Conservation (phyloP, 1,139 yeast species). For the Debaryomyces udenii region DNA sequence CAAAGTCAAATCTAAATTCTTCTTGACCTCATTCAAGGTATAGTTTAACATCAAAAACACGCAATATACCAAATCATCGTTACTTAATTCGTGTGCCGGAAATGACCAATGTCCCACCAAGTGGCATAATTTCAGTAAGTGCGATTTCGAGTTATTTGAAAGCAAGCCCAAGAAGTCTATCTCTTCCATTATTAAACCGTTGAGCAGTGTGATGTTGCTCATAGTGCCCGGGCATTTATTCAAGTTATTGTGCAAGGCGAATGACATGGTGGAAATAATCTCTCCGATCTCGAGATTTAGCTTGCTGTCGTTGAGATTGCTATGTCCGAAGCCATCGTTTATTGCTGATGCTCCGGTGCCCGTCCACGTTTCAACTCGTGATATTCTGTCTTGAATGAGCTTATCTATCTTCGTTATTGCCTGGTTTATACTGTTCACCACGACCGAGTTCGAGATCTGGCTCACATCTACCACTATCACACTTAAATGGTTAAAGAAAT, state of each 20-base stretch:
- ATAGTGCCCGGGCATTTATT: constrained; percentile 28
- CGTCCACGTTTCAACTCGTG: constrained; percentile 60
- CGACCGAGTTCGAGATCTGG: constrained; percentile 20
- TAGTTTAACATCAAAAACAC: constrained; percentile 58
- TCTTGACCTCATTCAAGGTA: constrained; percentile 41
- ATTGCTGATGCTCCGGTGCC: constrained; percentile 43
- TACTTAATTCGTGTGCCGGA: constrained; percentile 68
- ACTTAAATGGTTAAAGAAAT: constrained; percentile 48
- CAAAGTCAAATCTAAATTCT: constrained; percentile 17
- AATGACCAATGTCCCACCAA: constrained; percentile 57
- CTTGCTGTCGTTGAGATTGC: constrained; percentile 2
- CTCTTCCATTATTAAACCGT: constrained; percentile 35
- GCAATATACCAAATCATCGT: constrained; percentile 69
- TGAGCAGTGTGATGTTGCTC: constrained; percentile 26
- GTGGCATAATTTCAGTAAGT: constrained; percentile 36
- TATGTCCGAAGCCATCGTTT: constrained; percentile 25
- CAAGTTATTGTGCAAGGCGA: constrained; percentile 28
- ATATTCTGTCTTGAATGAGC: constrained; percentile 41
- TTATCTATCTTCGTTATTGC: constrained; percentile 30
- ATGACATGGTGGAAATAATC: constrained; percentile 39
- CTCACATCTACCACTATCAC: constrained; percentile 31
- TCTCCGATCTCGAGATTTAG: constrained; percentile 23
- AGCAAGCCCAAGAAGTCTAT: constrained; percentile 43
- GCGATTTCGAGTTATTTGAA: constrained; percentile 26
- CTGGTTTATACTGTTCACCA: constrained; percentile 27